A percentile compares a stretch with the other conserved stretches of the same genome.
Conservation (phyloP, 371 early-diverging fungal genomes). For the Zychaea mexicana region DNA sequence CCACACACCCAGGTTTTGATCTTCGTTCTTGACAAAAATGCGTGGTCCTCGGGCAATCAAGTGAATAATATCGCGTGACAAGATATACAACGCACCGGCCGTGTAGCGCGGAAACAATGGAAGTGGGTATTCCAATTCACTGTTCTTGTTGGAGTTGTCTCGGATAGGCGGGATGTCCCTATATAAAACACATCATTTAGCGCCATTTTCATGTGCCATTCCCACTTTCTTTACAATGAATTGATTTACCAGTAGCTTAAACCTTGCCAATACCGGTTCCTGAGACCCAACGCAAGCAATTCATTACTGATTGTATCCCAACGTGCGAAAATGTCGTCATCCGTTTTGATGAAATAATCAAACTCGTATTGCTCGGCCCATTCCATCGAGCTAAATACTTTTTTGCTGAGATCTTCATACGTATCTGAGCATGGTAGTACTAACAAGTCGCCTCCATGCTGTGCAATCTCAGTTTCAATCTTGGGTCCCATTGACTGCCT, state of each 20-base stretch:
- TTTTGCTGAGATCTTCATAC: slow-evolving; percentile 51
- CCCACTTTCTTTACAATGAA: not conserved
- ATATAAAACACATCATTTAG: not conserved
- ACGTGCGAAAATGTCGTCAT: slow-evolving; percentile 68
- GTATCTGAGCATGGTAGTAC: slow-evolving; percentile 51
- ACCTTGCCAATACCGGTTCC: slow-evolving; percentile 63
- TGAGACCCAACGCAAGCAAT: slow-evolving; percentile 49
- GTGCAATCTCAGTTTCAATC: slow-evolving; percentile 43
- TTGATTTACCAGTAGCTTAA: slow-evolving; percentile 59
- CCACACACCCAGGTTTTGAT: slow-evolving; percentile 65
- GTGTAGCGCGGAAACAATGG: slow-evolving; percentile 60
- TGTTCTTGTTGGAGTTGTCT: slow-evolving; percentile 45
- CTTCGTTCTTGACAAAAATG: slow-evolving; percentile 58
- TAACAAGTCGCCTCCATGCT: slow-evolving; percentile 42
- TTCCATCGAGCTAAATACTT: slow-evolving; percentile 56
- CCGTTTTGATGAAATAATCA: slow-evolving; percentile 67
- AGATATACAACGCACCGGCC: slow-evolving; percentile 59
- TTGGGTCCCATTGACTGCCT: slow-evolving; percentile 31
- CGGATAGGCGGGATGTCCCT: slow-evolving; percentile 51
- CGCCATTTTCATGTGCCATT: not conserved
- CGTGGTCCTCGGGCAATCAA: slow-evolving; percentile 60
- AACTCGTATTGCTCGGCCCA: slow-evolving; percentile 59
- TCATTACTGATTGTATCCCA: slow-evolving; percentile 65
- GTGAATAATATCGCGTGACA: slow-evolving; percentile 60
- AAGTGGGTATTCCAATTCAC: slow-evolving; percentile 45